Evolutionary conservation across 1,284 basidiomycete species (phyloP), one percentile per base, ranked within the genome.

Genomic region (Pterula multifida): DNA sequence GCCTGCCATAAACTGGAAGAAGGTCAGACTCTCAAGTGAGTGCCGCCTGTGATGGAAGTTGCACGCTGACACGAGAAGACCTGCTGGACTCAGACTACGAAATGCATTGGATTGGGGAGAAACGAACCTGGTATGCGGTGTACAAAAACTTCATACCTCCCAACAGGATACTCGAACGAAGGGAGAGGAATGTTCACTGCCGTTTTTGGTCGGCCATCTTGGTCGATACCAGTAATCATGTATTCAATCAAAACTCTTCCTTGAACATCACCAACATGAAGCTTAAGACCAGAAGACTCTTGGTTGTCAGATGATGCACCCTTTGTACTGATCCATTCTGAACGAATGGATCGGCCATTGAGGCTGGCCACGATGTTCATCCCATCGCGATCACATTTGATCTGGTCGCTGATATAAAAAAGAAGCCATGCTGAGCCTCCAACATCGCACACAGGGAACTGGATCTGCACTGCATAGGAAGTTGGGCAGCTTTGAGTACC

Each of bases 71-170:
- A 65, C 4, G 59, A 71, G 62, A 47, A 71, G 61, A 36, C 67
- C 75, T 77, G 50, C n/a, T 51, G 52, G 47, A 55, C 32, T 36
- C n/a, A 54, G 26, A 12, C 45, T 55, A 45, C 50, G 22, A 24
- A 45, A 35, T 53, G 42, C 49, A 35, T 48, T 51, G 51, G 36
- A 51, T 44, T 26, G 49, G 53, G 24, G 45, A 49, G 45, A 23
- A 53, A 60, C 73, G 54, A 61, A 82, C 83, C 80, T 57, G 68
- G 58, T 53, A 68, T 62, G 25, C 62, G 60, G 50, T 78, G 76
- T 44, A 89, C 61, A 28, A 68, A 68, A 3, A 85, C 79, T 56
- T 82, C 78, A 53, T 86, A 64, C 56, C 71, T 69, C 26, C 79
- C 79, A 45, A 89, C 68, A 11, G 81, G 76, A 21, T 19, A 22